Evolutionary conservation across 768 basidiomycete genomes (phyloP).

Genomic region (Suillus hirtellus): DNA sequence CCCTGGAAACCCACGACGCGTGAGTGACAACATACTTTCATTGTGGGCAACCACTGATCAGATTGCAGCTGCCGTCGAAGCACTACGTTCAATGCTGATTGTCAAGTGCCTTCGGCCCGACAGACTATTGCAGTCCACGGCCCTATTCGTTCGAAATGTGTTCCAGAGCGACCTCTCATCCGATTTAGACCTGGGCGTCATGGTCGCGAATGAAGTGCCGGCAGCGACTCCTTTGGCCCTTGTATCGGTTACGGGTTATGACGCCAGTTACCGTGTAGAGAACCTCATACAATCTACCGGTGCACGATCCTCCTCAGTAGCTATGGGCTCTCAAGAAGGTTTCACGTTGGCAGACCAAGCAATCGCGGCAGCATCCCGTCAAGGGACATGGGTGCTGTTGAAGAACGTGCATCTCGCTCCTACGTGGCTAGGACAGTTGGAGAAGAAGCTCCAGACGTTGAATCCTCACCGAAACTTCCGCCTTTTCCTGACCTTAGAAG

Average conservation of each 20-base stretch:
- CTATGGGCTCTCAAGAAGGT: conserved; percentile 99
- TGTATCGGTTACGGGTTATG: conserved; percentile 93
- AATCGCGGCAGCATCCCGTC: conserved; percentile 87
- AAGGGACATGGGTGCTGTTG: conserved; percentile 94
- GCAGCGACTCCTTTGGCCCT: conserved; percentile 85
- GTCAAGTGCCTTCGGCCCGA: conserved; percentile 94
- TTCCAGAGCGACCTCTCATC: conserved; percentile 85
- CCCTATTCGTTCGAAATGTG: conserved; percentile 68
- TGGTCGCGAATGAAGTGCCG: conserved; percentile 80
- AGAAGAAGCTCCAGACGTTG: conserved; percentile 94
- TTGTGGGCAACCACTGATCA: conserved; percentile 16
- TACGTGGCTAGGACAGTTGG: conserved; percentile 92
- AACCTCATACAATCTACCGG: conserved; percentile 78
- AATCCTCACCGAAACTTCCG: conserved; percentile 91
- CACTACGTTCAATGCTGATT: conserved; percentile 73
- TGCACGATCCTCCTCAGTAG: conserved; percentile 82
- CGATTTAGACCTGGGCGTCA: conserved; percentile 69
- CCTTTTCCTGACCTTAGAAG: conserved; percentile 97
- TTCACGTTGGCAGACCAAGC: conserved; percentile 95
- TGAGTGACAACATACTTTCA: conserved; percentile 41
- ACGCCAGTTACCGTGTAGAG: conserved; percentile 97
- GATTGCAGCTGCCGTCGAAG: conserved; percentile 62
- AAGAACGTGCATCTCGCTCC: conserved; percentile 98
- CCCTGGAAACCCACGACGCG: conserved; percentile 80
- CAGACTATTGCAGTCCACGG: conserved; percentile 81